Conservation (phyloP, 129 eudicot genomes). For the Saussurea involucrata region DNA sequence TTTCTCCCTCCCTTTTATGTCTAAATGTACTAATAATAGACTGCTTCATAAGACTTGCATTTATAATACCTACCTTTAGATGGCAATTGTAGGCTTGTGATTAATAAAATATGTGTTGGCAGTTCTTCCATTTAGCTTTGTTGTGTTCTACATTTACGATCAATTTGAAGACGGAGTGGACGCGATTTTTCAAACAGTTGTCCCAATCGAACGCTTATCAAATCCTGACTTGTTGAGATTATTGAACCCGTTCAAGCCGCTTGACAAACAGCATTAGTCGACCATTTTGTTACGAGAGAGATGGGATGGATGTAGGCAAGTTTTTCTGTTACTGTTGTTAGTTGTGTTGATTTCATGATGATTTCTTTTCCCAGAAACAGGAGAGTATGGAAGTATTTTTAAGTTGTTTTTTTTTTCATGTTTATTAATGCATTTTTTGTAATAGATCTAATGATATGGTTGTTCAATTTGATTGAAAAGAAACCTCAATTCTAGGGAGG, state of each 20-base stretch:
- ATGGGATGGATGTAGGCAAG: background rate
- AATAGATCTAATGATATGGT: slow-evolving; percentile 10
- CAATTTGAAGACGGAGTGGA: slow-evolving; percentile 34
- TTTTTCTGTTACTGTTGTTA: slow-evolving; percentile 5
- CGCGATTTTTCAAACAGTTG: slow-evolving; percentile 13
- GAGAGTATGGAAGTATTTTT: slow-evolving; percentile 6
- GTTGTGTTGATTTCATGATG: slow-evolving; percentile 12
- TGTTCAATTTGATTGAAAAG: background rate
- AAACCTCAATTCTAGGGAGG: background rate
- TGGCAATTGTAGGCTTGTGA: background rate
- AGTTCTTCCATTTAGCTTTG: slow-evolving; percentile 30
- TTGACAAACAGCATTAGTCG: slow-evolving; percentile 32
- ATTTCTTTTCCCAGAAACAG: slow-evolving; percentile 11
- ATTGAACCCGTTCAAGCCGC: slow-evolving; percentile 36
- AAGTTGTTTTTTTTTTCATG: background rate
- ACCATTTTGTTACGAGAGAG: background rate
- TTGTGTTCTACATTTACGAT: slow-evolving; percentile 28
- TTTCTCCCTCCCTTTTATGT: background rate
- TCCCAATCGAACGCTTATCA: slow-evolving; percentile 33
- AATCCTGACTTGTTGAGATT: slow-evolving; percentile 30
- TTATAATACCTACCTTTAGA: background rate
- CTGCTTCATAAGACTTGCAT: background rate
- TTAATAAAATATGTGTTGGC: slow-evolving; percentile 7
- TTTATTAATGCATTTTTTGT: slow-evolving; percentile 22
- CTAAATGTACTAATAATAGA: background rate